Conservation (phyloP, 352 stramenopile genomes). For the Stramenopiles sp. region DNA sequence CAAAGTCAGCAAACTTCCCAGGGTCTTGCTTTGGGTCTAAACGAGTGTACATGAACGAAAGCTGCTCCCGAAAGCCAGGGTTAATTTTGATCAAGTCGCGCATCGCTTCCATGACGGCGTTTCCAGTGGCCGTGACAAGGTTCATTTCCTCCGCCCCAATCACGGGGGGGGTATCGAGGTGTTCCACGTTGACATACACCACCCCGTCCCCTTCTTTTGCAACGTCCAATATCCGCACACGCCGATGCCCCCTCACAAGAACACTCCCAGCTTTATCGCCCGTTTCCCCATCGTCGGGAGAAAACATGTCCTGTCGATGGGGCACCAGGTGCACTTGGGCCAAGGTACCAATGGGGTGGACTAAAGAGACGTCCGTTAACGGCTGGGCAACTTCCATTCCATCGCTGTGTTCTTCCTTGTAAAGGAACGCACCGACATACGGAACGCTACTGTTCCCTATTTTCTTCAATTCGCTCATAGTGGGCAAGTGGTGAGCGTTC, state of each 20-base stretch:
- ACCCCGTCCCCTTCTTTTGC: background rate
- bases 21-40: background rate
- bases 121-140: constrained; percentile 80
- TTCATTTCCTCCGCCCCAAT: constrained; percentile 34
- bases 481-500: background rate
- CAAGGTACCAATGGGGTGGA: background rate
- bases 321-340: background rate
- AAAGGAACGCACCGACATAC: background rate
- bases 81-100: constrained; percentile 90
- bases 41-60: constrained; percentile 46
- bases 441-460: background rate
- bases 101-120: constrained; percentile 90
- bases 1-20: background rate
- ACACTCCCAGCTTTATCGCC: background rate
- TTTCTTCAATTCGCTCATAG: background rate
- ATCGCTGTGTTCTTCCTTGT: background rate
- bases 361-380: background rate
- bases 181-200: background rate
- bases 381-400: background rate
- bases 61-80: constrained; percentile 88
- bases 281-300: background rate
- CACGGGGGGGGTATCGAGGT: background rate
- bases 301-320: too few relatives aligned
- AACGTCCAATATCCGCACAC: background rate
- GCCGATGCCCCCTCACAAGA: background rate